Percentiles rank a stretch among this genome's conserved stretches.
These are phyloP conservation scores for Ottelia alismoides DNA, from an alignment of 106 monocot species.

Conservation along the genomic window DNA sequence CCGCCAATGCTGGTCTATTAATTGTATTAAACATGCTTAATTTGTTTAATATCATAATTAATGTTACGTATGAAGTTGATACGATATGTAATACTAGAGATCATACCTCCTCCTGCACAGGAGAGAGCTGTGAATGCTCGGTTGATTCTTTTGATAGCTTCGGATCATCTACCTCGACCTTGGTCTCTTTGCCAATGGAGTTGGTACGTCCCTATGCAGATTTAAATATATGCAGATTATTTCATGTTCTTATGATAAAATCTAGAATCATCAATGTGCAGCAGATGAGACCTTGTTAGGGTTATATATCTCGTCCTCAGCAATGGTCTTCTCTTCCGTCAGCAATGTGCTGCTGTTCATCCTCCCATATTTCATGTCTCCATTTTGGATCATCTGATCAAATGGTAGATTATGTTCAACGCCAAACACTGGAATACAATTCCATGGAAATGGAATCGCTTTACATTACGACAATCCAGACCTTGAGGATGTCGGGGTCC, in stretches of 20 bases:
- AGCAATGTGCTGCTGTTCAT: neutral
- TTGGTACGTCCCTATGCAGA: neutral
- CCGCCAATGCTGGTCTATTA: neutral
- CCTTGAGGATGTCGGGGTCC: conserved; percentile 67
- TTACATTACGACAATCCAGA: no score
- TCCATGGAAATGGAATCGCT: neutral
- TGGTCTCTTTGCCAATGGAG: neutral
- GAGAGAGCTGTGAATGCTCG: conserved; percentile 6
- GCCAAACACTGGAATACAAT: neutral
- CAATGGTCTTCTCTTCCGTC: conserved; percentile 66
- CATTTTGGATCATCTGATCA: conserved; percentile 63
- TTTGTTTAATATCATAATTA: no score
- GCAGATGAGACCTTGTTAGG: conserved; percentile 43
- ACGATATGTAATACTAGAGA: no score
- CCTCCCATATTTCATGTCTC: conserved; percentile 31
- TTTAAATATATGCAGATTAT: no score
- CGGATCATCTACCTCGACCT: neutral
- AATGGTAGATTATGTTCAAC: neutral
- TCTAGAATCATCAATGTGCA: no score
- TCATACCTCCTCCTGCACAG: conserved; percentile 14
- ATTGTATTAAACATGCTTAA: no score
- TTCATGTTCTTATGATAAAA: no score
- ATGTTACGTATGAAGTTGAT: no score
- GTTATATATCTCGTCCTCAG: conserved; percentile 59
- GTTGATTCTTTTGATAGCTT: neutral